Conservation (phyloP, 768 basidiomycete species). For the Calocybe gangraenosa region DNA sequence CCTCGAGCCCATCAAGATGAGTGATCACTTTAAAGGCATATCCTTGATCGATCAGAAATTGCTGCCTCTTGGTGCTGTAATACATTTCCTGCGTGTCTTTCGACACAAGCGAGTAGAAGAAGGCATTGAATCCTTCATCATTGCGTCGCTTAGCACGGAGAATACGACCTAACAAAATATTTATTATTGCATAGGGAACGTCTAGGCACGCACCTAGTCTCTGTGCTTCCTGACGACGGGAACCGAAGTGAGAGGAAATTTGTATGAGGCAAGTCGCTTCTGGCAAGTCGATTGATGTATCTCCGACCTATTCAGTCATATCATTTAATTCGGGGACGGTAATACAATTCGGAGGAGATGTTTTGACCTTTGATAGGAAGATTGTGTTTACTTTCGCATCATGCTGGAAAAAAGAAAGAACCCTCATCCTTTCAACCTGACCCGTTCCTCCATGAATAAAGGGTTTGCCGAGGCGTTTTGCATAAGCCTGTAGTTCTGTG, state of each 20-base stretch:
- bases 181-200: constrained; percentile 6
- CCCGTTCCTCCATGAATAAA: constrained; percentile 97
- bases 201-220: constrained; percentile 62
- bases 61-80: constrained; percentile 98
- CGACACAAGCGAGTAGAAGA: constrained; percentile 98
- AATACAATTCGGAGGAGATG: constrained; percentile 1
- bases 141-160: constrained; percentile 95
- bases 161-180: constrained; percentile 67
- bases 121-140: constrained; percentile 99
- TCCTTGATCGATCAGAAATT: constrained; percentile 98
- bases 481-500: constrained; percentile 64
- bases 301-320: constrained; percentile 67
- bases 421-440: constrained; percentile 92
- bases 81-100: constrained; percentile 99
- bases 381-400: constrained; percentile 96
- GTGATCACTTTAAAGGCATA: constrained; percentile 99
- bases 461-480: constrained; percentile 86
- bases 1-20: constrained; percentile 88
- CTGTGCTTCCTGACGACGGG: constrained; percentile 96
- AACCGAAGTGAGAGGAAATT: constrained; percentile 98
- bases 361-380: constrained; percentile 87
- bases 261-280: constrained; percentile 99
- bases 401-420: constrained; percentile 93
- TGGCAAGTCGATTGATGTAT: constrained; percentile 97
- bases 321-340: not conserved